Evolutionary conservation across 805 yeast genomes (phyloP).

Genomic region (Hanseniaspora mollemarum): DNA sequence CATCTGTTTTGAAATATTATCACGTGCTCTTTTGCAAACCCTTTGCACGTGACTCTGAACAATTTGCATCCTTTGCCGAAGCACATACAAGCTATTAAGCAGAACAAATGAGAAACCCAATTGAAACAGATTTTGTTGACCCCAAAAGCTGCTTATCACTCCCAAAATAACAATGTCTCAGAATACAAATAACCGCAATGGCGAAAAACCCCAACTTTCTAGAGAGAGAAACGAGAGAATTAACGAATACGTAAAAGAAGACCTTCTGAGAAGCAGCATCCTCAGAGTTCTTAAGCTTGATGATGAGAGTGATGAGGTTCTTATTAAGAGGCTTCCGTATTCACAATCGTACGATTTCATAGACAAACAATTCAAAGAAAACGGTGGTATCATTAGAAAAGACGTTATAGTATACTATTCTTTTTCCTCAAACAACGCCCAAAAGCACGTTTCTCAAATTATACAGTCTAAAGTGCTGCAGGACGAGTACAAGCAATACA

Average conservation of each 20-base stretch:
- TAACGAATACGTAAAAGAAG: not conserved
- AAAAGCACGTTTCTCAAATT: conserved; percentile 11
- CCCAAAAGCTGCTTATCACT: too few relatives aligned
- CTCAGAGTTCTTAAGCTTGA: not conserved
- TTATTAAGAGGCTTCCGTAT: conserved; percentile 9
- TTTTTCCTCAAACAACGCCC: conserved; percentile 8
- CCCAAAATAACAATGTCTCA: too few relatives aligned
- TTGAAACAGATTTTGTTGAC: too few relatives aligned
- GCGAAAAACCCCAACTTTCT: not conserved
- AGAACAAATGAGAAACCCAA: too few relatives aligned
- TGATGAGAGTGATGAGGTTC: not conserved
- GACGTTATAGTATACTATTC: conserved; percentile 8
- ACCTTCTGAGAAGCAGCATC: not conserved
- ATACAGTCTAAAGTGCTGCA: not conserved
- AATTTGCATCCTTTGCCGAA: too few relatives aligned
- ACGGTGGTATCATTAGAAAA: not conserved
- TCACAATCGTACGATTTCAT: conserved; percentile 8
- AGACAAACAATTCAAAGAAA: conserved; percentile 1
- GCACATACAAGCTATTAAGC: too few relatives aligned
- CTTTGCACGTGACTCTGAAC: too few relatives aligned
- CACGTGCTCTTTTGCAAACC: too few relatives aligned
- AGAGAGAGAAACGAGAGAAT: not conserved
- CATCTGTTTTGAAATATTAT: too few relatives aligned
- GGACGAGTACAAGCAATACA: not conserved
- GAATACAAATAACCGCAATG: not conserved